Percentiles rank a stretch among this genome's conserved stretches.
Conservation (phyloP, 2,329 filamentous ascomycete species). For the Cryphonectria japonica region DNA sequence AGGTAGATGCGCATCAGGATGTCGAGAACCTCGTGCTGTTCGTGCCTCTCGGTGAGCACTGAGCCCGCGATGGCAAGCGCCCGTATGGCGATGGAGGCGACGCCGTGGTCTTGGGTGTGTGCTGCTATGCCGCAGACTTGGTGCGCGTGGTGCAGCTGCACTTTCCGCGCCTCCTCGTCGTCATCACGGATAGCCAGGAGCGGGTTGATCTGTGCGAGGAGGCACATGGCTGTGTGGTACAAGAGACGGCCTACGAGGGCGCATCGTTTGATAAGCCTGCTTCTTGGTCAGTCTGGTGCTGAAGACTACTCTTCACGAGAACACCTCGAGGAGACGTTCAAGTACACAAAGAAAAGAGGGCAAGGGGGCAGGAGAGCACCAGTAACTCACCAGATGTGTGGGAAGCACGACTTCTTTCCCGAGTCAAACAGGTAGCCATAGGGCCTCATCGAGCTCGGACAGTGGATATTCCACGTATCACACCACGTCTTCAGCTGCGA, state of each 20-base stretch:
- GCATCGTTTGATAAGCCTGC: conserved; percentile 78
- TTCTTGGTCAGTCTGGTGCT: conserved; percentile 13
- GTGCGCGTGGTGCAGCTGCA: conserved; percentile 75
- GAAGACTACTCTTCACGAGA: too few species aligned
- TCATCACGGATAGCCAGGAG: conserved; percentile 56
- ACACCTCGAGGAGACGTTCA: neutral
- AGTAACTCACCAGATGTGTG: conserved; percentile 74
- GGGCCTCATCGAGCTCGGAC: conserved; percentile 85
- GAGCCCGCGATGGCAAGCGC: conserved; percentile 79
- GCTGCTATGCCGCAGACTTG: conserved; percentile 89
- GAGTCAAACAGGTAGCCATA: conserved; percentile 75
- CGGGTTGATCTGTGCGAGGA: conserved; percentile 81
- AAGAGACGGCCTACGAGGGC: conserved; percentile 83
- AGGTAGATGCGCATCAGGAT: conserved; percentile 77
- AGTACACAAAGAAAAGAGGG: too few species aligned
- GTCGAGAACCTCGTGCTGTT: conserved; percentile 79
- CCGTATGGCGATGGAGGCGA: conserved; percentile 78
- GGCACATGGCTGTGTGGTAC: conserved; percentile 83
- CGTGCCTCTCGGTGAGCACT: conserved; percentile 66
- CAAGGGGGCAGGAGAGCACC: too few species aligned
- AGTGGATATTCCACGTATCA: conserved; percentile 77
- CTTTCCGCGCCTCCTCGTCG: conserved; percentile 67
- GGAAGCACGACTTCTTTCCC: conserved; percentile 76
- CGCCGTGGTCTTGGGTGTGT: conserved; percentile 78
- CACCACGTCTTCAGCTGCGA: conserved; percentile 77